phyloP scores from a whole-genome alignment of 1,284 basidiomycete species.

The Gomphus bonarii region DNA sequence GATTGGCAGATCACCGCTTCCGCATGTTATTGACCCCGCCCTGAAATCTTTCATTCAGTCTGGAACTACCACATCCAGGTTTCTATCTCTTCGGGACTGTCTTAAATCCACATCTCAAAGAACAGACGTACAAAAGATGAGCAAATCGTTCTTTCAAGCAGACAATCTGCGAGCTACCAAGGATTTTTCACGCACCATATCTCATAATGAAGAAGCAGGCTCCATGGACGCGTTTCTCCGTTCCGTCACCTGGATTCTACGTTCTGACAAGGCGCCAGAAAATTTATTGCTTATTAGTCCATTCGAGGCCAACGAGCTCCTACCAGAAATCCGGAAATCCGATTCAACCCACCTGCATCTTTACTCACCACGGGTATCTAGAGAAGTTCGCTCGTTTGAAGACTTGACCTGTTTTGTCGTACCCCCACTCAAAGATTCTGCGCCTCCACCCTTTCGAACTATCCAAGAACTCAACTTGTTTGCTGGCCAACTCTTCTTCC shows the following conservation, averaged over 20 bases:
- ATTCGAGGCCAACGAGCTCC: constrained; percentile 31
- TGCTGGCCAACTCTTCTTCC: constrained; percentile 33
- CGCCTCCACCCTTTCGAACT: constrained; percentile 18
- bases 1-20: constrained; percentile 17
- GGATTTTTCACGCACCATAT: constrained; percentile 24
- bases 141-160: constrained; percentile 15
- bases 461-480: constrained; percentile 30
- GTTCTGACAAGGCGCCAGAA: constrained; percentile 9
- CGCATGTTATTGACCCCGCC: constrained; percentile 18
- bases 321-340: constrained; percentile 27
- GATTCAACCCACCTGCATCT: constrained; percentile 29
- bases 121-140: constrained; percentile 2
- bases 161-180: constrained; percentile 19
- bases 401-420: constrained; percentile 27
- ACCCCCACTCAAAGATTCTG: constrained; percentile 18
- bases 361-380: constrained; percentile 30
- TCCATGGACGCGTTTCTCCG: constrained; percentile 26
- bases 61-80: constrained; percentile 14
- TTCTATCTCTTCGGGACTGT: background rate
- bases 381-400: constrained; percentile 29
- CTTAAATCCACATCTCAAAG: constrained; percentile 17
- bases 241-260: constrained; percentile 36
- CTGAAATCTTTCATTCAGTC: constrained; percentile 22
- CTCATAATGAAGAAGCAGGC: background rate
- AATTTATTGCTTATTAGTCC: constrained; percentile 34